Base-by-base conservation (phyloP, 2,329 filamentous ascomycete genomes). In the Triangularia setosa region DNA sequence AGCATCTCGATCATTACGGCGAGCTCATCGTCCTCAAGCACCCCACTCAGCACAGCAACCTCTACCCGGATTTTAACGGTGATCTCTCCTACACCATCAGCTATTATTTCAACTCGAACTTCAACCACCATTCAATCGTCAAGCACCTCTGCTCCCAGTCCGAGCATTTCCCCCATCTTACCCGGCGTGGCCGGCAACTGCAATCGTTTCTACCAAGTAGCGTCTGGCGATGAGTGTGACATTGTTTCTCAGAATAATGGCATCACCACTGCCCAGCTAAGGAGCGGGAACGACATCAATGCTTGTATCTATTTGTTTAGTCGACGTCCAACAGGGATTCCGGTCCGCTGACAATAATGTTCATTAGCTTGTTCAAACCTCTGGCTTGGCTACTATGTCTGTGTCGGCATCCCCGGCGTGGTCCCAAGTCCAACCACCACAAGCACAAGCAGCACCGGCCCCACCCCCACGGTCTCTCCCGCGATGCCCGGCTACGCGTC, bases 201-300 rank as follows among this genome's bases (percentile, higher is more conserved):
- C 63, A 61, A 62, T 24, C 25, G 56, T 1, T 69, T 64, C 23
- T 61, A 68, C 61, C 28, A 64, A 21, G 62, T 69, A 11, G 54
- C 30, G 53, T 18, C 53, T n/a, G 64, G 60, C 28, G 66, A 68
- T 44, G 59, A 56, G 4, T 68, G 68, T 53, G 58, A 60, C 25
- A 28, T 44, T 27, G 61, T 68, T 48, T 60, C 64, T 3, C 21
- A 12, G 5, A 56, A 63, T 54, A 56, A 63, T 35, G 35, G 61
- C 48, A 64, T 69, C 57, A 61, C 63, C 18, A n/a, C 64, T 3
- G 21, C 27, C 1, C 52, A 68, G 24, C 61, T 68, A 23, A 25
- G 23, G n/a, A 24, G n/a, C 24, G 60, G 62, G 62, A 64, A 64
- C 44, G 33, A 2, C 4, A 53, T 53, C 48, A 53, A 53, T 16